Conservation (phyloP, 768 basidiomycete species). For the Suillus placidus region DNA sequence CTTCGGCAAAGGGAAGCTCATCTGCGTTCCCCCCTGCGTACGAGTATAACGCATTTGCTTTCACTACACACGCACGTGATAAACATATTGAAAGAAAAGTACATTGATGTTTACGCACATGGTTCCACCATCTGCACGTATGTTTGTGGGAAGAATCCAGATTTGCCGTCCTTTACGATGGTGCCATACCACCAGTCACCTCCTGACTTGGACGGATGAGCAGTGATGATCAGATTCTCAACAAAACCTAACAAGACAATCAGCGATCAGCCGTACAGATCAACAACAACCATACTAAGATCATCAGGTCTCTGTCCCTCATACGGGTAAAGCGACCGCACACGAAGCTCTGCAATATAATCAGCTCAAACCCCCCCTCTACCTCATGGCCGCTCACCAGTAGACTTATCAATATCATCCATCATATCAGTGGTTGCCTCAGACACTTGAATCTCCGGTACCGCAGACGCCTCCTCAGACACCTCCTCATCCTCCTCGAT, state of each 20-base stretch:
- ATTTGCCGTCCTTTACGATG: constrained; percentile 59
- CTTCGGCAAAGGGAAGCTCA: constrained; percentile 85
- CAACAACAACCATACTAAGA: constrained; percentile 53
- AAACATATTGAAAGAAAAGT: constrained; percentile 5
- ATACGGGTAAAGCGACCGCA: constrained; percentile 82
- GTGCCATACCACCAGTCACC: constrained; percentile 96
- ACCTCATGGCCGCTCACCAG: constrained; percentile 44
- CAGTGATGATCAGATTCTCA: constrained; percentile 75
- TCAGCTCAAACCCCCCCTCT: constrained; percentile 8
- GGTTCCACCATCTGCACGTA: constrained; percentile 77
- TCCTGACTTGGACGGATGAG: constrained; percentile 82
- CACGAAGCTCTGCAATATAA: constrained; percentile 61
- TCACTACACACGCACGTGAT: constrained; percentile 40
- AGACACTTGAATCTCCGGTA: constrained; percentile 63
- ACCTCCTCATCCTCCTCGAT: constrained; percentile 66
- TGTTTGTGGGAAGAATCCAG: constrained; percentile 89
- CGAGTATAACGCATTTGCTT: constrained; percentile 79
- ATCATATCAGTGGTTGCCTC: constrained; percentile 53
- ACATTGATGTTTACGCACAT: constrained; percentile 41
- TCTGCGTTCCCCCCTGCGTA: constrained; percentile 74
- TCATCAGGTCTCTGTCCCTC: constrained; percentile 88
- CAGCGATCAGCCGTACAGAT: neutral
- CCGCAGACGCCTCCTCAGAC: constrained; percentile 33
- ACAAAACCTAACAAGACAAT: constrained; percentile 59
- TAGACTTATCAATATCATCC: constrained; percentile 71